Evolutionary conservation across 805 yeast species (phyloP).

Genomic region (Nakazawaea peltata): DNA sequence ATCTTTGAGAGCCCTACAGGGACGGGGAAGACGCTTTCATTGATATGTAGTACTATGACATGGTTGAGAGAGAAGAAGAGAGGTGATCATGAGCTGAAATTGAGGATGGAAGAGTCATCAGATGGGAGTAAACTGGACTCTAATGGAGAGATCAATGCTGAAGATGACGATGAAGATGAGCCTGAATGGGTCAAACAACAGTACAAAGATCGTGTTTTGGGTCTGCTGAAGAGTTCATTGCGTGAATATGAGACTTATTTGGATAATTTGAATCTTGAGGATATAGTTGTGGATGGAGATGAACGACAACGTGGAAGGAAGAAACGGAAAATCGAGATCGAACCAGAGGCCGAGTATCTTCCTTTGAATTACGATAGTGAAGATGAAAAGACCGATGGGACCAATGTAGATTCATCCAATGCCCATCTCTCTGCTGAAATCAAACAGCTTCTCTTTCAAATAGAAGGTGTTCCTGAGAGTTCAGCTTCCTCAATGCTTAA

Average conservation of each 20-base stretch:
- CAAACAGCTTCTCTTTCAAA: slow-evolving; percentile 33
- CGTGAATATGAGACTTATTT: slow-evolving; percentile 33
- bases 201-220: slow-evolving; percentile 24
- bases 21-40: slow-evolving; percentile 83
- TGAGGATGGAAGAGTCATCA: too few species aligned
- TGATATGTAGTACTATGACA: slow-evolving; percentile 77
- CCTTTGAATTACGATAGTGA: slow-evolving; percentile 31
- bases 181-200: slow-evolving; percentile 32
- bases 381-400: slow-evolving; percentile 14
- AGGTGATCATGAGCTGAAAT: not conserved
- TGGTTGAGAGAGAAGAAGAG: slow-evolving; percentile 54
- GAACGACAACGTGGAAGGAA: slow-evolving; percentile 20
- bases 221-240: slow-evolving; percentile 20
- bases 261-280: slow-evolving; percentile 24
- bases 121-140: slow-evolving; percentile 10
- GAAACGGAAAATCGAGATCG: slow-evolving; percentile 11
- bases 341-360: slow-evolving; percentile 16
- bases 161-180: slow-evolving; percentile 29
- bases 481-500: not conserved
- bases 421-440: slow-evolving; percentile 38
- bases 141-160: slow-evolving; percentile 15
- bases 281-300: slow-evolving; percentile 17
- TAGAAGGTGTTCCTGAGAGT: slow-evolving; percentile 19
- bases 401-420: slow-evolving; percentile 13
- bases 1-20: slow-evolving; percentile 94